Evolutionary conservation across 202 grass and related monocot species (phyloP), one percentile per base, ranked within the genome.

Genomic region (Digitaria exilis): DNA sequence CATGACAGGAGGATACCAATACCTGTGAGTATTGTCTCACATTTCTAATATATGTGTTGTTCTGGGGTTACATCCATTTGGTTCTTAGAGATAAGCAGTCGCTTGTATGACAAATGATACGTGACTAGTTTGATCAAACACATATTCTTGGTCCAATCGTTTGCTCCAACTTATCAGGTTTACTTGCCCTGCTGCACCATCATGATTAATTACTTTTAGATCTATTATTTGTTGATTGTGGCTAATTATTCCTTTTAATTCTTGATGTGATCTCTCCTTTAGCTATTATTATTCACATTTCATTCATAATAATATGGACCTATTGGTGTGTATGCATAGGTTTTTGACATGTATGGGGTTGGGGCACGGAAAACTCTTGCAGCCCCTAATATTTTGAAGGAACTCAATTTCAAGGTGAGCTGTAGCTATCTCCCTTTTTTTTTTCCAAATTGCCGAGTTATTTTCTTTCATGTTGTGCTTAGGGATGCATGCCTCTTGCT

Each of bases 341-440:
- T 96, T 67, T 96, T 99, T 89, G 91, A 97, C 84, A 71, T 87
- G 76, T 99, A 99, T 44, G 93, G 97, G 76, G 85, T 91, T 45
- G 93, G 97, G 82, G 82, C 93, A 76, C 80, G 86, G 26, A 84
- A 85, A 92, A 81, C 86, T 52, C 88, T 89, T 49, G 66, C 76
- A 43, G 80, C 88, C 34, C 81, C 93, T 25, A 94, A 92, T 73
- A 85, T 99, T 71, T 31, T 90, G 72, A 87, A 97, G 66, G 76
- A 86, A 79, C 86, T 99, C 63, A 87, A 86, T 80, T 91, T 94
- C 78, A 96, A 99, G 91, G 91, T 99, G 89, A 34, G 35, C 29
- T 24, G 9, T 34, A 73, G 44, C 37, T 59, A 24, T 62, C 58
- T 52, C 61, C 21, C 65, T 42, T n/a, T n/a, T n/a, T n/a, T n/a